Base-by-base conservation (phyloP, 108 stramenopile species). In the Fragilaria radians region DNA sequence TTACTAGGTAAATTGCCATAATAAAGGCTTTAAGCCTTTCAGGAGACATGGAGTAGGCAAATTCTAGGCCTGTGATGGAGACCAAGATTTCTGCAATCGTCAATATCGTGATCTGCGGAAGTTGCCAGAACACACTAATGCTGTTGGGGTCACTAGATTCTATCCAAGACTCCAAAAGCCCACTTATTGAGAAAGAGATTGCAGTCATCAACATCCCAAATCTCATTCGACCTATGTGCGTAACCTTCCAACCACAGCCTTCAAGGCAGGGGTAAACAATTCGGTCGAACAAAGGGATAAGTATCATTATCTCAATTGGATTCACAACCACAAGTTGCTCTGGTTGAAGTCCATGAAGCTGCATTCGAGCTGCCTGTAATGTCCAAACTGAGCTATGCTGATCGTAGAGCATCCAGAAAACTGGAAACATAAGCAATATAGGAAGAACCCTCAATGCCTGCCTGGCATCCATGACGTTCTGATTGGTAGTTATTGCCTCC, bases 331-430 rank as follows among this genome's bases (percentile, higher is more conserved):
- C 52, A 5, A 83, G 48, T 59, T 81, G 73, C 60, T 86, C 85
- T n/a, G 85, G 80, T 66, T 82, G 46, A 1, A 86, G 21, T 2
- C 73, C 76, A 46, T 63, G 59, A 21, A 58, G 27, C 19, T 26
- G 1, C 72, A 82, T 71, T 14, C 71, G 59, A 11, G 65, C 66
- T 47, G 85, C 85, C 62, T 86, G 85, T 32, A 86, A 54, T 14
- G 76, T 77, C 85, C 85, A 86, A 14, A 78, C 76, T 11, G 63
- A 67, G 19, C 81, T 78, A 48, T 86, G 85, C 61, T 86, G 85
- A 63, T 86, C 85, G 65, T 78, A 86, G 14, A 86, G 64, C 67
- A 70, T 76, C 85, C 85, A 86, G 57, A 82, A 86, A 3, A 80
- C 54, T 11, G 81, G 78, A 49, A 79, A 64, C 70, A 86, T 63